These are phyloP conservation scores for Exophiala calicioides DNA, from an alignment of 2,329 filamentous ascomycete species.

Conservation along the genomic window DNA sequence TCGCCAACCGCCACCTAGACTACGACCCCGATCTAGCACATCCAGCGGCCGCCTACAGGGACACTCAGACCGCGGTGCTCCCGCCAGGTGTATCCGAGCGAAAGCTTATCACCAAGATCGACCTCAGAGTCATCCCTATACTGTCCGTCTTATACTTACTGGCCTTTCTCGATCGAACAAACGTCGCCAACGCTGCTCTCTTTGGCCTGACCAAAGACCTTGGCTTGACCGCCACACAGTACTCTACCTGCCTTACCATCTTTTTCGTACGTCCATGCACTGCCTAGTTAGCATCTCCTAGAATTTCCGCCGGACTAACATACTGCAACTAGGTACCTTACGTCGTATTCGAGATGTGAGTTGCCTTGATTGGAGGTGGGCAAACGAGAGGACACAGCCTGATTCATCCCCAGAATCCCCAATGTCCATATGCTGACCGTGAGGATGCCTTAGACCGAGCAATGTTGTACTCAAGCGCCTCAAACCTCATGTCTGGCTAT, in stretches of 20 bases:
- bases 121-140: conserved; percentile 70
- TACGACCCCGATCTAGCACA: conserved; percentile 33
- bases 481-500: conserved; percentile 70
- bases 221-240: conserved; percentile 58
- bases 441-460: no score
- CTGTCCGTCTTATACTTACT: conserved; percentile 66
- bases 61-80: conserved; percentile 18
- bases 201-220: conserved; percentile 67
- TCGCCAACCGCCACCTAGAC: conserved; percentile 16
- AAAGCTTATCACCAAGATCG: conserved; percentile 68
- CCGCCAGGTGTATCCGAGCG: conserved; percentile 48
- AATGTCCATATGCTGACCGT: no score
- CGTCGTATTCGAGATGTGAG: conserved; percentile 66
- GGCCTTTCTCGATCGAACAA: conserved; percentile 56
- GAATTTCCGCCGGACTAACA: not conserved
- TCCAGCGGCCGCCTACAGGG: conserved; percentile 26
- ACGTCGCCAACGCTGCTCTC: conserved; percentile 74
- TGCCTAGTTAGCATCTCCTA: not conserved
- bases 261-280: conserved; percentile 67
- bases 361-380: no score
- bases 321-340: conserved; percentile 58
- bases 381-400: no score
- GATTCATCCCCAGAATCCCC: no score
- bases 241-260: conserved; percentile 75
- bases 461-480: conserved; percentile 71